Percentiles rank a stretch among this genome's conserved stretches.
phyloP scores from a whole-genome alignment of 108 stramenopile species.

The Cyclostephanos tholiformis region DNA sequence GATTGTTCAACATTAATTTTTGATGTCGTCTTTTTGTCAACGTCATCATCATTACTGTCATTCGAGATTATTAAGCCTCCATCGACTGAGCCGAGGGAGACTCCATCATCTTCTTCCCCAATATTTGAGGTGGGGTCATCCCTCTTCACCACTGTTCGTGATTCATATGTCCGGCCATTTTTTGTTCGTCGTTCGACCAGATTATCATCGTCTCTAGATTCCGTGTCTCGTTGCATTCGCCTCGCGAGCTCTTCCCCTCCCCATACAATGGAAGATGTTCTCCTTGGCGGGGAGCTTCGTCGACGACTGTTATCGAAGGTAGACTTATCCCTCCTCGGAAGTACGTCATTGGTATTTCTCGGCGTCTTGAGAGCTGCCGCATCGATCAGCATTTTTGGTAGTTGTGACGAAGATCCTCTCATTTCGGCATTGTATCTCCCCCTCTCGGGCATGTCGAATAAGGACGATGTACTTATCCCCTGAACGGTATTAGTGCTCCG shows the following conservation, averaged over 20 bases:
- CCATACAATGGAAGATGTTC: slow-evolving; percentile 12
- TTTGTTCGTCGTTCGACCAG: not conserved
- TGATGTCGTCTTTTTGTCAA: not conserved
- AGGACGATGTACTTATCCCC: slow-evolving; percentile 15
- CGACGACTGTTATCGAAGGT: not conserved
- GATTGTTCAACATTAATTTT: not conserved
- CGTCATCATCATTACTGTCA: not conserved
- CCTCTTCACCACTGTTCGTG: not conserved
- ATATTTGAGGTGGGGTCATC: not conserved
- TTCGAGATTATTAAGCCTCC: not conserved
- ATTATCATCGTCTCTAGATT: not conserved
- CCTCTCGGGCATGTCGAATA: slow-evolving; percentile 10
- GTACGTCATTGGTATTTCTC: not conserved
- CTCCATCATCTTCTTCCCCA: not conserved
- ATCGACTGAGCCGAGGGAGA: not conserved
- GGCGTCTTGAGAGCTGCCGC: not conserved
- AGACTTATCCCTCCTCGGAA: not conserved
- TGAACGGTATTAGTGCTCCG: not conserved
- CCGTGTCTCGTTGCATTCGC: slow-evolving; percentile 18
- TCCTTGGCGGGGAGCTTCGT: not conserved
- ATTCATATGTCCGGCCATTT: not conserved
- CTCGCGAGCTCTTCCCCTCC: slow-evolving; percentile 24
- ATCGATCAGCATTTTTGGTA: not conserved
- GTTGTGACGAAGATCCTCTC: not conserved
- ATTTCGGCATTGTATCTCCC: not conserved